Evolutionary conservation across 2,329 filamentous ascomycete species (phyloP).

Genomic region (Fulvia fulva): DNA sequence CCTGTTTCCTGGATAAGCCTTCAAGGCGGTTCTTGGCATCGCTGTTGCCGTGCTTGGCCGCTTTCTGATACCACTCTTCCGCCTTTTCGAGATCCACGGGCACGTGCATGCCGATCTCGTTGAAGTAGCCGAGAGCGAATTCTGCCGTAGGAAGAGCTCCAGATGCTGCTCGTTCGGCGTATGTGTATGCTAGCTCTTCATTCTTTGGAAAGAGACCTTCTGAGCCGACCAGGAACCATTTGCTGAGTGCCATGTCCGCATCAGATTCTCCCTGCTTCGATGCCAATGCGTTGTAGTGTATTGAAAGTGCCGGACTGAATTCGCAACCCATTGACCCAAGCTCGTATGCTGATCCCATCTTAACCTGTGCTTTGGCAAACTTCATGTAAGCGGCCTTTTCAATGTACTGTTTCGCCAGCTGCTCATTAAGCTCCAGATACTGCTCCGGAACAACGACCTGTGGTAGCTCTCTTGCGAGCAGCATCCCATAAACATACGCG

Average conservation of each 20-base stretch:
- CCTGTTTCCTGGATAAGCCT: slow-evolving; percentile 72
- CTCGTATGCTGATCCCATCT: slow-evolving; percentile 96
- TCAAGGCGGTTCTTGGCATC: slow-evolving; percentile 81
- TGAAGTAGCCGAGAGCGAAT: slow-evolving; percentile 95
- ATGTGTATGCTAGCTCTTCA: slow-evolving; percentile 86
- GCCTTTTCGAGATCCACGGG: slow-evolving; percentile 79
- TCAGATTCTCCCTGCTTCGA: slow-evolving; percentile 89
- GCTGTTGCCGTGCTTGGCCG: slow-evolving; percentile 84
- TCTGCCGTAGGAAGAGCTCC: slow-evolving; percentile 83
- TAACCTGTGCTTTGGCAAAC: slow-evolving; percentile 92
- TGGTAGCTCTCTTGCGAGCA: slow-evolving; percentile 84
- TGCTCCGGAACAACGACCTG: slow-evolving; percentile 76
- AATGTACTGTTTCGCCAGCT: slow-evolving; percentile 76
- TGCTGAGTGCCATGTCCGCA: slow-evolving; percentile 91
- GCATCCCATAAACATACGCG: slow-evolving; percentile 85
- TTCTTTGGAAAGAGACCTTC: slow-evolving; percentile 93
- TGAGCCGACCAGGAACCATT: slow-evolving; percentile 96
- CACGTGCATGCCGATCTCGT: slow-evolving; percentile 92
- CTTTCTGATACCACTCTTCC: slow-evolving; percentile 82
- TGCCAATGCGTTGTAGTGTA: slow-evolving; percentile 94
- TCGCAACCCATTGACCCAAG: slow-evolving; percentile 90
- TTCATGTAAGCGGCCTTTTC: slow-evolving; percentile 95
- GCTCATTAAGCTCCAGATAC: slow-evolving; percentile 67
- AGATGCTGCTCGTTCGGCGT: slow-evolving; percentile 80
- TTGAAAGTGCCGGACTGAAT: slow-evolving; percentile 84